Evolutionary conservation across 768 basidiomycete species (phyloP).

Genomic region (Calocybe indica): DNA sequence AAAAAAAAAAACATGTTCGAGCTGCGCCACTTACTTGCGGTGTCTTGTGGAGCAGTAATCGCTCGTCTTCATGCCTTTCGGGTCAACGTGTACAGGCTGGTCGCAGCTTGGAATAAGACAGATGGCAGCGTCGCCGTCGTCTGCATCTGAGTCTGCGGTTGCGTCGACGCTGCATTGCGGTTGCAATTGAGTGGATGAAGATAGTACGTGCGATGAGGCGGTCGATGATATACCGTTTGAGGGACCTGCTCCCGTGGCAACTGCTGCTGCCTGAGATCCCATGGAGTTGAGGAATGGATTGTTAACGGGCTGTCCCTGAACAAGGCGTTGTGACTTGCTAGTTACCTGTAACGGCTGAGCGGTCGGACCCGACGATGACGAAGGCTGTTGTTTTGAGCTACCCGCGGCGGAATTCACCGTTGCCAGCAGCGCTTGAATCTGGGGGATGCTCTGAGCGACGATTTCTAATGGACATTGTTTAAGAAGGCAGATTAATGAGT

Average conservation of each 20-base stretch:
- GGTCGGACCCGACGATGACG: conserved; percentile 11
- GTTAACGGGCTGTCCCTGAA: neutral
- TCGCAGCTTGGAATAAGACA: conserved; percentile 55
- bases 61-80: conserved; percentile 42
- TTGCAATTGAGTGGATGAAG: conserved; percentile 26
- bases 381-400: conserved; percentile 11
- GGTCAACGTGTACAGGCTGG: conserved; percentile 50
- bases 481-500: neutral
- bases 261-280: conserved; percentile 7
- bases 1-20: neutral
- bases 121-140: conserved; percentile 23
- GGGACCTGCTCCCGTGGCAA: conserved; percentile 13
- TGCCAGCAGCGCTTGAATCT: conserved; percentile 33
- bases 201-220: conserved; percentile 1
- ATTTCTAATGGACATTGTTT: conserved; percentile 23
- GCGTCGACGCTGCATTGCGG: conserved; percentile 20
- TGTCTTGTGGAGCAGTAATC: conserved; percentile 58
- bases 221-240: conserved; percentile 19
- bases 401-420: conserved; percentile 5
- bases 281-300: conserved; percentile 4
- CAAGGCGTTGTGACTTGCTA: neutral
- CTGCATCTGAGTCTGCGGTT: too few species aligned
- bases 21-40: conserved; percentile 44
- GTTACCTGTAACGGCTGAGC: conserved; percentile 8
- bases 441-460: conserved; percentile 41